phyloP scores from a whole-genome alignment of 108 stramenopile genomes.

The Chaetoceros tenuissimus region DNA sequence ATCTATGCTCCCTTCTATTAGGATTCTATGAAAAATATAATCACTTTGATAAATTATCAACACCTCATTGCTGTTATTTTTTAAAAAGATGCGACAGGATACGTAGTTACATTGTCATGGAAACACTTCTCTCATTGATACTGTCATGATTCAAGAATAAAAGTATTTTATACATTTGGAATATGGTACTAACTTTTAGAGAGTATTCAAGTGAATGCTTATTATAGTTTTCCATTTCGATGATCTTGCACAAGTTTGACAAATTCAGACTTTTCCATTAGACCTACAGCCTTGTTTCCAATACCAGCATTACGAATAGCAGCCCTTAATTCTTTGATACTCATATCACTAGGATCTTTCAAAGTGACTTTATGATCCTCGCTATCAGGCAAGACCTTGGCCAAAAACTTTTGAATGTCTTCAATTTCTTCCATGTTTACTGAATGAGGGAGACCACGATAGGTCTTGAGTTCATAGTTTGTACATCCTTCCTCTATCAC shows the following conservation, averaged over 20 bases:
- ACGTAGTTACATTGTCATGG: too few species aligned
- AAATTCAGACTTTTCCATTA: conserved; percentile 91
- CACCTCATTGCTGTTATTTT: too few species aligned
- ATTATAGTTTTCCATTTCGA: conserved; percentile 16
- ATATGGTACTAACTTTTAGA: too few species aligned
- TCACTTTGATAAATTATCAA: too few species aligned
- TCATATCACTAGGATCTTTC: conserved; percentile 82
- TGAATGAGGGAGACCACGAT: conserved; percentile 70
- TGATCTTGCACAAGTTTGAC: conserved; percentile 72
- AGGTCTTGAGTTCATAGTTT: conserved; percentile 66
- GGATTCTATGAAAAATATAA: too few species aligned
- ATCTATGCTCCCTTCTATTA: too few species aligned
- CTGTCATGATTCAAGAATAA: too few species aligned
- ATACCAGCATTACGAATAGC: conserved; percentile 83
- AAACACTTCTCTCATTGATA: too few species aligned
- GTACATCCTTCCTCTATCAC: conserved; percentile 50
- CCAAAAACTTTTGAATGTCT: conserved; percentile 57
- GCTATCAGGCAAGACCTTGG: conserved; percentile 53
- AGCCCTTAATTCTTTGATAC: conserved; percentile 85
- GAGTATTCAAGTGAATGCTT: too few species aligned
- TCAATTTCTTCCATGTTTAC: conserved; percentile 64
- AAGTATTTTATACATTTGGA: too few species aligned
- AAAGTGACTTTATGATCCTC: conserved; percentile 46
- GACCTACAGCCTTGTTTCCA: conserved; percentile 61
- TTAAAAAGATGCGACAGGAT: too few species aligned